These are phyloP conservation scores for Skeletonema costatum DNA, from an alignment of 108 stramenopile genomes.

Conservation along the genomic window DNA sequence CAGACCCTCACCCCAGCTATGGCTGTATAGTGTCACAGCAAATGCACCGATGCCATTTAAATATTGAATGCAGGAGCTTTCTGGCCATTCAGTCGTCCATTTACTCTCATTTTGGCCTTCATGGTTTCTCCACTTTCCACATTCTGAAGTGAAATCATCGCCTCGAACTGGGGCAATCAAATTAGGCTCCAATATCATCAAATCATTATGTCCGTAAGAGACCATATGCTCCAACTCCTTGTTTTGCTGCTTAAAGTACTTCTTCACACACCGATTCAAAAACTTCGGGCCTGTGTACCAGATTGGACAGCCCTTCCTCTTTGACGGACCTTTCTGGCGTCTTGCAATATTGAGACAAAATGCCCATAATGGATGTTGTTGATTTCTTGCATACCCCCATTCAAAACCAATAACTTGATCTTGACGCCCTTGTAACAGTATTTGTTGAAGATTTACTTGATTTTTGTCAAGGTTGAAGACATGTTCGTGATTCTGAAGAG, in stretches of 20 bases:
- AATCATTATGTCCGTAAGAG: neutral
- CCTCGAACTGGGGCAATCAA: conserved; percentile 10
- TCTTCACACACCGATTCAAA: neutral
- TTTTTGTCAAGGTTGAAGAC: neutral
- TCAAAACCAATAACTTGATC: conserved; percentile 13
- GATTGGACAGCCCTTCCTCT: neutral
- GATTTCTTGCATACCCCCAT: conserved; percentile 11
- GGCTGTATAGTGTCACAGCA: conserved; percentile 11
- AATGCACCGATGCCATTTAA: neutral
- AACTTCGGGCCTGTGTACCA: conserved; percentile 9
- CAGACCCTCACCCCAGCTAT: conserved; percentile 7
- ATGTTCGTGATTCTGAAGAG: neutral
- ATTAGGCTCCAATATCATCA: conserved; percentile 5
- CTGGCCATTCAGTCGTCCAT: conserved; percentile 12
- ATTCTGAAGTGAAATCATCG: conserved; percentile 9
- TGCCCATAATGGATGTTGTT: conserved; percentile 6
- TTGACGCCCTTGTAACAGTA: conserved; percentile 7
- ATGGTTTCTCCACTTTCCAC: conserved; percentile 8
- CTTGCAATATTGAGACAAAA: conserved; percentile 10
- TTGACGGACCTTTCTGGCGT: neutral
- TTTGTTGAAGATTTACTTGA: neutral
- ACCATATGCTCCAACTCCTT: conserved; percentile 3
- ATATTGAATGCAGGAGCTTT: neutral
- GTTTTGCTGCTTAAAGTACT: neutral
- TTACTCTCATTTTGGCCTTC: neutral